Conservation (phyloP, 2,329 filamentous ascomycete species). For the Blumeria graminis region DNA sequence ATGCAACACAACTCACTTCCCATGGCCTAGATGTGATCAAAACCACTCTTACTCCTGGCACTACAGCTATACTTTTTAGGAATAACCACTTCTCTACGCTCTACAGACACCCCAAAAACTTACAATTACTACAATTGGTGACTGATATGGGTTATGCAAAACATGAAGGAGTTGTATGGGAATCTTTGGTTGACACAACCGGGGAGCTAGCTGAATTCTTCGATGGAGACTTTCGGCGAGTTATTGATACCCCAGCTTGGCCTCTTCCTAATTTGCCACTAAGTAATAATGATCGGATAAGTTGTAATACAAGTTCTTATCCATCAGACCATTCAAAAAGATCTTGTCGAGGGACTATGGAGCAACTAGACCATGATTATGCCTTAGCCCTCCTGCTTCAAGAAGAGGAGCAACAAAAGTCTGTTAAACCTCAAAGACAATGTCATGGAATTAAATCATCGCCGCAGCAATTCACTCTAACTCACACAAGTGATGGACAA, state of each 20-base stretch:
- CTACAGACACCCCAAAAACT: constrained; percentile 62
- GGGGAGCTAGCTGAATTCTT: constrained; percentile 65
- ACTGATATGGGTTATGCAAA: constrained; percentile 78
- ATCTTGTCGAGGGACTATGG: constrained; percentile 16
- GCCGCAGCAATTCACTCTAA: constrained; percentile 43
- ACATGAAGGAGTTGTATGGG: constrained; percentile 88
- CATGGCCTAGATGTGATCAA: constrained; percentile 57
- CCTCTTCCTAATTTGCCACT: constrained; percentile 2
- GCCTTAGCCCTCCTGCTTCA: constrained; percentile 81
- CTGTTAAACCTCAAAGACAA: constrained; percentile 34
- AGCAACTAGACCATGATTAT: constrained; percentile 62
- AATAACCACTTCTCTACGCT: constrained; percentile 95
- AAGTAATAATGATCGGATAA: constrained; percentile 8
- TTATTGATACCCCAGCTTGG: constrained; percentile 30
- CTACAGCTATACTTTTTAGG: constrained; percentile 75
- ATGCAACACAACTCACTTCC: constrained; percentile 67
- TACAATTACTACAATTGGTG: constrained; percentile 58
- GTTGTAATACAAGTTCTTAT: constrained; percentile 5
- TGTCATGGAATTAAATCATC: constrained; percentile 42
- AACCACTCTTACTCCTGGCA: constrained; percentile 46
- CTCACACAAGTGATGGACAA: constrained; percentile 20
- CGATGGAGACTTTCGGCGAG: constrained; percentile 69
- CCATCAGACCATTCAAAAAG: background rate
- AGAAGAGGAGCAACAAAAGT: constrained; percentile 71
- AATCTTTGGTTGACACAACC: constrained; percentile 70